Evolutionary conservation across 2,329 filamentous ascomycete genomes (phyloP), one percentile per base, ranked within the genome.

Genomic region (Monosporascus sp.): DNA sequence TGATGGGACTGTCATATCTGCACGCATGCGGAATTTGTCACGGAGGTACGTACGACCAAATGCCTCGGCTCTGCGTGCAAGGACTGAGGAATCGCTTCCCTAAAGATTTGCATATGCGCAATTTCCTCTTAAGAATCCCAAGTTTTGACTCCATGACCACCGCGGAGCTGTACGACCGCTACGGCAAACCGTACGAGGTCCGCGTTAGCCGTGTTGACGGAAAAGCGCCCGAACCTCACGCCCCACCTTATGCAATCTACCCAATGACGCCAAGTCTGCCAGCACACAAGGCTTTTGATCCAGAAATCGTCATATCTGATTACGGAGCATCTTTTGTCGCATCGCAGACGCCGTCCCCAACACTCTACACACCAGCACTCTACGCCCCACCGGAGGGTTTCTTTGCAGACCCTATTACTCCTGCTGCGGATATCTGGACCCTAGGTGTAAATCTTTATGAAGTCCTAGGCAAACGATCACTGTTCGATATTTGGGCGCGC

Each of bases 381-480:
- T 62, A 55, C 49, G 57, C 54, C 4, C 60, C 62, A n/a, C 60
- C 61, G 6, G 58, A 62, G 51, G 58, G 53, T 37, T 59, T 60
- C 49, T 63, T 63, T 49, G 18, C 53, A 28, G 60, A 62, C 9
- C 55, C 57, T 24, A 56, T 60, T 50, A 61, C 57, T 11, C 51
- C 52, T 35, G 61, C 61, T 11, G 61, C 60, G 26, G 61, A 62
- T 40, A 55, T 62, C 49, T 64, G 60, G 37, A 60, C 58, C 18
- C 58, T 63, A 18, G 61, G 60, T 37, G 58, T 61, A 17, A 59
- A 35, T 52, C 48, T 63, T 11, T 62, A 63, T 50, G 61, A 64
- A 50, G 24, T 59, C 18, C 54, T 62, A 17, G 59, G 62, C 52
- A 59, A 62, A 37, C 50, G 58, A 17, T 14, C 45, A 28, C 56